Percentiles rank a stretch among this genome's conserved stretches.
These are phyloP conservation scores for Cochlearia excelsa DNA, from an alignment of 345 rosid genomes.

Conservation along the genomic window DNA sequence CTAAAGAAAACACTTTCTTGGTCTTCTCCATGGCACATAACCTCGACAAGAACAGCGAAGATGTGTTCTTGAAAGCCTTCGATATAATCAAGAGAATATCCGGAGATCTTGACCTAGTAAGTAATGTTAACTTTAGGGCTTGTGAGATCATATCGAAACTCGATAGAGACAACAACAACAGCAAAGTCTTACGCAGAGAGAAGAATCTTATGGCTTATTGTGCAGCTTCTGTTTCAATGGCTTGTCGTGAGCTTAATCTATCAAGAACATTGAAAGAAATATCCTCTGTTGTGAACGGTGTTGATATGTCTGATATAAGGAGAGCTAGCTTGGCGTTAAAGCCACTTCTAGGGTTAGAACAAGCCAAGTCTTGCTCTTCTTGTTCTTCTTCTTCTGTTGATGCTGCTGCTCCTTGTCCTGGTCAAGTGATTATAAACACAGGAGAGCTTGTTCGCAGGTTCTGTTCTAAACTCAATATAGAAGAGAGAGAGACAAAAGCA, in stretches of 20 bases:
- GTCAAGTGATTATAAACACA: conserved; percentile 18
- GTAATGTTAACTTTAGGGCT: conserved; percentile 17
- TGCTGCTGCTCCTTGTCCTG: background rate
- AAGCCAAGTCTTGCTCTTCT: background rate
- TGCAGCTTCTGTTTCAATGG: conserved; percentile 25
- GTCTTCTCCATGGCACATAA: background rate
- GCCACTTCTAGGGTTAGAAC: background rate
- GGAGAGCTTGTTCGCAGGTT: conserved; percentile 21
- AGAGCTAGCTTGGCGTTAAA: conserved; percentile 7
- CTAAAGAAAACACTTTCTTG: conserved; percentile 2
- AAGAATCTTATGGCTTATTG: conserved; percentile 4
- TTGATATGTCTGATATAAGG: conserved; percentile 2
- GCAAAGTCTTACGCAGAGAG: background rate
- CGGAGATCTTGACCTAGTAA: background rate
- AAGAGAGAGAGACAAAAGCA: conserved; percentile 6
- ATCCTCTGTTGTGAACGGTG: background rate
- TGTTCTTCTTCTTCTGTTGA: too few relatives aligned
- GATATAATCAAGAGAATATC: conserved; percentile 10
- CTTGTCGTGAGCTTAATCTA: conserved; percentile 20
- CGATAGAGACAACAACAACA: background rate
- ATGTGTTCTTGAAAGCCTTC: conserved; percentile 14
- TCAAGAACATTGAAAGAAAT: conserved; percentile 30
- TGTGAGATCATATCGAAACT: conserved; percentile 21
- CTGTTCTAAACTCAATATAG: conserved; percentile 18
- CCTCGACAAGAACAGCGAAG: conserved; percentile 12